phyloP scores from a whole-genome alignment of 345 rosid genomes.

The Anastatica hierochuntica region DNA sequence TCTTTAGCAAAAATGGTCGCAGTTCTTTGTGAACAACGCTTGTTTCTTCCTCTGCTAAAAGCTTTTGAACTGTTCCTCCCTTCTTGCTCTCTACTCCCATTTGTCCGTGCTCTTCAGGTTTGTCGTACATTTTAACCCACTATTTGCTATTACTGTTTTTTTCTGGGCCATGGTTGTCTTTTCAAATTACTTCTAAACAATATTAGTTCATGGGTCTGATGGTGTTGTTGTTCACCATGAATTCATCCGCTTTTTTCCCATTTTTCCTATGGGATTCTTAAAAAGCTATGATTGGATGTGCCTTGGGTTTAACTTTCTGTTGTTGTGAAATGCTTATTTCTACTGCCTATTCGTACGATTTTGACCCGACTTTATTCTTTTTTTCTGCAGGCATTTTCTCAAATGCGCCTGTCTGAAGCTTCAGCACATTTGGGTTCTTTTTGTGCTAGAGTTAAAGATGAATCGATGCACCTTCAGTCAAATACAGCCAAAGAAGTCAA shows the following conservation, averaged over 20 bases:
- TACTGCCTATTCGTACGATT: conserved; percentile 1
- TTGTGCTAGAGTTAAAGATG: conserved; percentile 81
- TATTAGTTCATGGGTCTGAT: conserved; percentile 2
- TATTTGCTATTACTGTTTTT: not conserved
- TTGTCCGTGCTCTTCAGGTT: conserved; percentile 97
- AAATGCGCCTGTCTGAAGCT: conserved; percentile 96
- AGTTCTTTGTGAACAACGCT: conserved; percentile 80
- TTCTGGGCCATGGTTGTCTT: not conserved
- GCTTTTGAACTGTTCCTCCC: conserved; percentile 99
- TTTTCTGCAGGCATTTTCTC: conserved; percentile 76
- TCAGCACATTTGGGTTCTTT: conserved; percentile 96
- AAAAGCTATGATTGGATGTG: not conserved
- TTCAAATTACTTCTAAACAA: not conserved
- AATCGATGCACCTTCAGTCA: conserved; percentile 43
- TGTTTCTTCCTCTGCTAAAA: conserved; percentile 85
- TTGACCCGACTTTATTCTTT: not conserved
- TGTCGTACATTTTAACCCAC: conserved; percentile 24
- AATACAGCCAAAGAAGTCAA: conserved; percentile 52
- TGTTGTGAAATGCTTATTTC: conserved; percentile 13
- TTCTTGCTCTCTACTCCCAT: conserved; percentile 79
- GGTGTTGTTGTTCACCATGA: conserved; percentile 6
- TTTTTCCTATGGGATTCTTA: not conserved
- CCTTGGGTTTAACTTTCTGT: not conserved
- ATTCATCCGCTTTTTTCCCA: not conserved
- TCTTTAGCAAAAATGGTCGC: conserved; percentile 92